Evolutionary conservation across 176 grass and related monocot genomes (phyloP), one percentile per base, ranked within the genome.

Genomic region (Panicum miliaceum): DNA sequence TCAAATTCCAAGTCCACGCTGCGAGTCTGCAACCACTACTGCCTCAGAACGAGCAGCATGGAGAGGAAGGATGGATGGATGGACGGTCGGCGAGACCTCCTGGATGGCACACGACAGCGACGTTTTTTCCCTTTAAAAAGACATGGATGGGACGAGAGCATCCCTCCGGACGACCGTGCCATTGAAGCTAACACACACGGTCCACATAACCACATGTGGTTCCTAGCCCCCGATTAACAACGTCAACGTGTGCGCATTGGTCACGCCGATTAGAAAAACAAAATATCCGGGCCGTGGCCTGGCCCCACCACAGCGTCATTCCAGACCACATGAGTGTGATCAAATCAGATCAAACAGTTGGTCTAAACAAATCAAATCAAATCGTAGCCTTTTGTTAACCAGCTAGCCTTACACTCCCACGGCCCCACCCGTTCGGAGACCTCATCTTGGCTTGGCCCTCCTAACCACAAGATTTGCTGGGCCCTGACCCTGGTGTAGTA

Each of bases 281-380:
- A 83, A 51, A 62, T 62, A 73, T 73, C 54, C 68, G 12, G 12
- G n/a, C 22, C 13, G 1, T 12, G 2, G 22, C 10, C 5, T 16
- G 8, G 4, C 22, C 43, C 60, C 48, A 76, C 47, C 25, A 67
- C 15, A 2, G 46, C 71, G 42, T 22, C 86, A 51, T 77, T 68
- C 0, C 13, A 27, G 66, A 64, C 81, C 81, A 88, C 86, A 84
- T 10, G 65, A 69, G 51, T 76, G 38, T 48, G 27, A 75, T 34
- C 47, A 53, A 65, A 84, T 58, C 9, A 59, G 36, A 50, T 37
- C 77, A 47, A 47, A 47, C 13, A 0, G 12, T 32, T 32, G 29
- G 29, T 32, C 29, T 32, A 32, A 32, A 32, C 1, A 47, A 47
- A 71, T 71, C 68, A 27, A 48, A 29, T 72, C 42, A 70, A 53